Evolutionary conservation across 768 basidiomycete genomes (phyloP).

Genomic region (Suillus subluteus): DNA sequence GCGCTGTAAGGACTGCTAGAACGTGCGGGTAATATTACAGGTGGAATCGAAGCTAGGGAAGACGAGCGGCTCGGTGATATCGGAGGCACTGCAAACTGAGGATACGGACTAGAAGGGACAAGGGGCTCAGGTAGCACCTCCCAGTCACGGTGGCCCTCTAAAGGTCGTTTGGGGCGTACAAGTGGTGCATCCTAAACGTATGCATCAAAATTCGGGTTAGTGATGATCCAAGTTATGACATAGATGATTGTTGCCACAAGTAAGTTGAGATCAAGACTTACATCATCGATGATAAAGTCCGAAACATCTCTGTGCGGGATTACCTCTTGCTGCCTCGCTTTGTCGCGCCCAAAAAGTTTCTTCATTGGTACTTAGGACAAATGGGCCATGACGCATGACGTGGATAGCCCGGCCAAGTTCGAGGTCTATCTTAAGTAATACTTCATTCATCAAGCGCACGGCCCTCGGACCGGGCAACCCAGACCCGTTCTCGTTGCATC

Average conservation of each 20-base stretch:
- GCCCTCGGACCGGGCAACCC: no score
- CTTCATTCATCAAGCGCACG: no score
- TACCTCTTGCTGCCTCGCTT: conserved; percentile 41
- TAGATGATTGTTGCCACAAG: not conserved
- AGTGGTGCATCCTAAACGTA: not conserved
- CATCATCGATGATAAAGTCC: conserved; percentile 34
- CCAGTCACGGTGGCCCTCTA: conserved; percentile 10
- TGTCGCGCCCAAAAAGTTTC: conserved; percentile 60
- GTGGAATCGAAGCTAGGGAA: conserved; percentile 53
- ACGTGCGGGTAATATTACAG: conserved; percentile 31
- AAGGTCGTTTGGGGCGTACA: not conserved
- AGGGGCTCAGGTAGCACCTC: conserved; percentile 4
- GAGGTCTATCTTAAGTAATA: no score
- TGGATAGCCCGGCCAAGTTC: no score
- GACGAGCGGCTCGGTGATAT: conserved; percentile 50
- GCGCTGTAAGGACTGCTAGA: conserved; percentile 52
- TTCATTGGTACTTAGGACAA: no score
- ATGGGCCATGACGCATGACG: no score
- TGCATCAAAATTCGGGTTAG: conserved; percentile 2
- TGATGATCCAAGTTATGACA: not conserved
- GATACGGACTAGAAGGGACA: conserved; percentile 21
- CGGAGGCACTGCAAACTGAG: conserved; percentile 23
- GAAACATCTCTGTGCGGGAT: conserved; percentile 26
- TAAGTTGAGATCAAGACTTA: conserved; percentile 15
- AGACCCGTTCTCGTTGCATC: no score